A percentile compares a stretch with the other conserved stretches of the same genome.
phyloP scores from a whole-genome alignment of 2,329 filamentous ascomycete species.

The Camptophora hylomeconis region DNA sequence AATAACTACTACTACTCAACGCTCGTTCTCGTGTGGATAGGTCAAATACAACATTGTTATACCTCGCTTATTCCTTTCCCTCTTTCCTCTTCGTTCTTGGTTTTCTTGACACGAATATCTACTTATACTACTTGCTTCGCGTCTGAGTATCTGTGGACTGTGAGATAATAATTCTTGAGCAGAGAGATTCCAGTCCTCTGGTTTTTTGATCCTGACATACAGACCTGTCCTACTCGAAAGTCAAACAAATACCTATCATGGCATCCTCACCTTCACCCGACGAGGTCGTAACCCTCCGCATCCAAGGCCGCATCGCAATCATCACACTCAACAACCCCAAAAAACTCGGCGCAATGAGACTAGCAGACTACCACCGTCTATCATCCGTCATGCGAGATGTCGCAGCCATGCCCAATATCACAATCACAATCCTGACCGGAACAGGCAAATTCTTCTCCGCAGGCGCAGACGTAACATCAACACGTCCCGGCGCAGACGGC shows the following conservation, averaged over 20 bases:
- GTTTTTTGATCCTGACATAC: too few species aligned
- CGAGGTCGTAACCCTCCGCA: slow-evolving; percentile 45
- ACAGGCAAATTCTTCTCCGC: slow-evolving; percentile 78
- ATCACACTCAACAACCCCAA: slow-evolving; percentile 74
- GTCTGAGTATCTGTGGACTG: too few species aligned
- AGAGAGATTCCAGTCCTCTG: too few species aligned
- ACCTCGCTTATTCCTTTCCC: too few species aligned
- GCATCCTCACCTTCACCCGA: slow-evolving; percentile 17
- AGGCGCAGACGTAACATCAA: slow-evolving; percentile 62
- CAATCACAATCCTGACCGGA: slow-evolving; percentile 71
- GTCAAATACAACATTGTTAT: too few species aligned
- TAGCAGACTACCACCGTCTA: slow-evolving; percentile 64
- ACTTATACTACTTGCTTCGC: too few species aligned
- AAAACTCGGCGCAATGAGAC: slow-evolving; percentile 75
- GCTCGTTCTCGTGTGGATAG: too few species aligned
- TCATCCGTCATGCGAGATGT: slow-evolving; percentile 63
- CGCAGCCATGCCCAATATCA: slow-evolving; percentile 65
- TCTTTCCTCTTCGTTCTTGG: too few species aligned
- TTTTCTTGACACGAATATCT: too few species aligned
- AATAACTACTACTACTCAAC: too few species aligned
- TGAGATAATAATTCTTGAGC: too few species aligned
- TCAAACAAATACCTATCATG: slow-evolving; percentile 4
- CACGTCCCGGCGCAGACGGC: slow-evolving; percentile 28
- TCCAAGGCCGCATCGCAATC: slow-evolving; percentile 59
- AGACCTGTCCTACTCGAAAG: slow-evolving; percentile 1